Conservation (phyloP, 768 basidiomycete species). For the Roridomyces roridus region DNA sequence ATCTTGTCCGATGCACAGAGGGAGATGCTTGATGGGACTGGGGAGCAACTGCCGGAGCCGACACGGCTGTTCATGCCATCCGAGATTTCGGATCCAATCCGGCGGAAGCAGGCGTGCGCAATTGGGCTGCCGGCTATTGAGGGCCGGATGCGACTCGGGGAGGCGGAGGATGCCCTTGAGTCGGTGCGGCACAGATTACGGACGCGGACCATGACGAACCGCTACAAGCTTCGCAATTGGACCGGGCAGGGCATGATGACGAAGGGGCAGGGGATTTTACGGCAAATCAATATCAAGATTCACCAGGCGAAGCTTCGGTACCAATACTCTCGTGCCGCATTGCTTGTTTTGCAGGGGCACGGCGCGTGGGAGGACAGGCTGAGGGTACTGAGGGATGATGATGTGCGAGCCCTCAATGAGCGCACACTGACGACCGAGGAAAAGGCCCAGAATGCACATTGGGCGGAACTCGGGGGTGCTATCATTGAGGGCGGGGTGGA, state of each 20-base stretch:
- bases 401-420: slow-evolving; percentile 3
- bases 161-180: neutral
- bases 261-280: neutral
- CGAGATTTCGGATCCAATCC: neutral
- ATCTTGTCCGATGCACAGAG: neutral
- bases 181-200: neutral
- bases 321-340: neutral
- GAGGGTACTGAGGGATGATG: neutral
- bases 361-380: neutral
- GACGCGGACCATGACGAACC: slow-evolving; percentile 1
- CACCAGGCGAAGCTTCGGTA: neutral
- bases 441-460: neutral
- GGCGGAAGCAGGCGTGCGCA: neutral
- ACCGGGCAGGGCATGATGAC: neutral
- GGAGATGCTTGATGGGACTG: neutral
- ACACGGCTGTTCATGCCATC: slow-evolving; percentile 2
- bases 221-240: neutral
- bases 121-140: neutral
- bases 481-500: neutral
- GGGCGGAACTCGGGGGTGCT: neutral
- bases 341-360: neutral
- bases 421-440: neutral
- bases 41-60: neutral
- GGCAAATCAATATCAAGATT: neutral
- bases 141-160: neutral